Evolutionary conservation across 441 rosid species (phyloP), one percentile per base, ranked within the genome.

Genomic region (Brassica hybrid): DNA sequence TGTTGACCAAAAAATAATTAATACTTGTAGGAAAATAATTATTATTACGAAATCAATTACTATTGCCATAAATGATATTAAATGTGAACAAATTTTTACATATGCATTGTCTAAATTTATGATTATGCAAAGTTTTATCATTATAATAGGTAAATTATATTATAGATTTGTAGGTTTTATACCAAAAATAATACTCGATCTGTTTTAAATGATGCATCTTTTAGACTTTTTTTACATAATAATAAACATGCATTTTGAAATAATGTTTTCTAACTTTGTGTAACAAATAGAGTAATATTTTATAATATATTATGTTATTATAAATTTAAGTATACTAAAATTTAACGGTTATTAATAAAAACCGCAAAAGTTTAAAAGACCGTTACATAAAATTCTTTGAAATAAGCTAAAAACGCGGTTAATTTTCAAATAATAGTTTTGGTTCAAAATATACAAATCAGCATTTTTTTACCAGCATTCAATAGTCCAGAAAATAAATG

Each of bases 401-500:
- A 54, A 16, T 17, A 54, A 54, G 6, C 10, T 6, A 54, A 52
- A 21, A 54, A 3, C 12, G 59, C 59, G 11, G 23, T 54, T 50
- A 54, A 54, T 54, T 16, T 54, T 17, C 0, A 17, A 54, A 54
- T 54, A 17, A 8, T 3, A 17, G 2, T 7, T 54, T 52, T 8
- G 23, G 5, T 10, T 52, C 58, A 52, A 54, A 54, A 12, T 54
- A 54, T 3, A 17, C 12, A 54, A 54, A 54, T 17, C 59, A 7
- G 12, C 3, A 16, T 16, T 54, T 13, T 30, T 16, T 18, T 25
- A 58, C 5, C n/a, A 21, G 13, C 25, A 67, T 14, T 25, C 23
- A 30, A 30, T 16, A 50, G 14, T 30, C 60, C 72, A 14, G 9
- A 21, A 68, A 50, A 50, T n/a, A 68, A 68, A 67, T 48, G 60